These are phyloP conservation scores for Aspergillus taichungensis DNA, from an alignment of 495 filamentous ascomycete species.

Conservation along the genomic window DNA sequence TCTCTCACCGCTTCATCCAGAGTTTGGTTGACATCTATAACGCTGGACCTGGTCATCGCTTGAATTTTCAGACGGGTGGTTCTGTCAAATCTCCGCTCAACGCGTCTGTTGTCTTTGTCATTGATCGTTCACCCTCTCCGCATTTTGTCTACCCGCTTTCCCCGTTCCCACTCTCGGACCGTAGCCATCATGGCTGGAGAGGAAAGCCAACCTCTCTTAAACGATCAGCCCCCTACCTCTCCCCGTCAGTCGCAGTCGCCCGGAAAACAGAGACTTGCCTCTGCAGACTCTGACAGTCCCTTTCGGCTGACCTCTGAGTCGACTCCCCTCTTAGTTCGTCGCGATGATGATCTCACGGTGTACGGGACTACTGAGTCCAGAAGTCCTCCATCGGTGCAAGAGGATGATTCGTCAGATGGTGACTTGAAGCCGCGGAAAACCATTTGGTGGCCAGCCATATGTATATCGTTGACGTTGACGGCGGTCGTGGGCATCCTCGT, in stretches of 20 bases:
- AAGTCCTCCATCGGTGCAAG: slow-evolving; percentile 12
- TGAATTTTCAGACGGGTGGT: background rate
- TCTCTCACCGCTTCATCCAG: no score
- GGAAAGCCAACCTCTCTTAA: slow-evolving; percentile 23
- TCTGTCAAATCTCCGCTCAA: no score
- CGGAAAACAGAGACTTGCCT: background rate
- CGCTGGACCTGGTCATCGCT: no score
- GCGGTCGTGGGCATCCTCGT: slow-evolving; percentile 42
- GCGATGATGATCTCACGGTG: slow-evolving; percentile 21
- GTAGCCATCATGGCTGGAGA: slow-evolving; percentile 29
- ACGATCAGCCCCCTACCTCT: slow-evolving; percentile 15
- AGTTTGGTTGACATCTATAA: no score
- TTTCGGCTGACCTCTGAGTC: slow-evolving; percentile 35
- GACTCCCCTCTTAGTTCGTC: slow-evolving; percentile 33
- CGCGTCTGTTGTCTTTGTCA: no score
- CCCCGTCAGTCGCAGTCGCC: slow-evolving; percentile 8
- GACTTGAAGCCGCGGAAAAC: slow-evolving; percentile 17
- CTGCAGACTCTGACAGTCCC: slow-evolving; percentile 12
- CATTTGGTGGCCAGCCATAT: slow-evolving; percentile 48
- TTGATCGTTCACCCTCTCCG: no score
- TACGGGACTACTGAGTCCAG: slow-evolving; percentile 26
- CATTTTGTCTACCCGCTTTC: slow-evolving; percentile 3
- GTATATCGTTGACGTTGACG: slow-evolving; percentile 44
- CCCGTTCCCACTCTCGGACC: slow-evolving; percentile 3
- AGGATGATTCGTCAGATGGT: slow-evolving; percentile 5